Evolutionary conservation across 225 moss, liverwort and hornwort genomes (phyloP).

Genomic region (Physcomitrellopsis africana): DNA sequence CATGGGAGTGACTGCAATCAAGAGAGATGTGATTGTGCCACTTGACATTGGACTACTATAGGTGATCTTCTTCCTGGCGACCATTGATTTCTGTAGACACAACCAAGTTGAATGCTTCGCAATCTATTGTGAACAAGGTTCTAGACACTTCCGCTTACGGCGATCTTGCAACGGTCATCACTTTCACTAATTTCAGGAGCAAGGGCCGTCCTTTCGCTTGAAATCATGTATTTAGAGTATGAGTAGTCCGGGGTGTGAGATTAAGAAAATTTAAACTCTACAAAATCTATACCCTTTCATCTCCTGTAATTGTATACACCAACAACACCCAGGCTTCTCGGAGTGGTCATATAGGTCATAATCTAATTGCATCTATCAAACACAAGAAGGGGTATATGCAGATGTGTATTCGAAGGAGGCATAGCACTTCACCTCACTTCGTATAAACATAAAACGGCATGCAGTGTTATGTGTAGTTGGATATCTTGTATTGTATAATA

Average conservation of each 20-base stretch:
- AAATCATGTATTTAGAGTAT: not conserved
- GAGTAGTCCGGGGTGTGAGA: too few relatives aligned
- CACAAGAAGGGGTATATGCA: too few relatives aligned
- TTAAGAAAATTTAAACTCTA: too few relatives aligned
- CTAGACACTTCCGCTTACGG: constrained; percentile 35
- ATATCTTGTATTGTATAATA: too few relatives aligned
- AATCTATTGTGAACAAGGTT: constrained; percentile 24
- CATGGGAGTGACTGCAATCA: constrained; percentile 31
- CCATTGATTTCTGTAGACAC: constrained; percentile 3
- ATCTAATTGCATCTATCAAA: too few relatives aligned
- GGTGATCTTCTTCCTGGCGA: constrained; percentile 25
- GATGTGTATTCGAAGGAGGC: too few relatives aligned
- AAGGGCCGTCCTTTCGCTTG: constrained; percentile 20
- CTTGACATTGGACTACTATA: constrained; percentile 36
- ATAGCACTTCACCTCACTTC: too few relatives aligned
- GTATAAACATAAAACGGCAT: too few relatives aligned
- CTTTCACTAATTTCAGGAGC: constrained; percentile 31
- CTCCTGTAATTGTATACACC: too few relatives aligned
- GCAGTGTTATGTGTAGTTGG: too few relatives aligned
- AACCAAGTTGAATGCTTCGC: constrained; percentile 24
- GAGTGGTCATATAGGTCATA: too few relatives aligned
- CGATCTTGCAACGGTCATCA: constrained; percentile 34
- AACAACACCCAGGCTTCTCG: too few relatives aligned
- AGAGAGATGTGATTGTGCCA: constrained; percentile 42
- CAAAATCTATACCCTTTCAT: not conserved